These are phyloP conservation scores for Lachnellula arida DNA, from an alignment of 2,329 filamentous ascomycete species.

Conservation along the genomic window DNA sequence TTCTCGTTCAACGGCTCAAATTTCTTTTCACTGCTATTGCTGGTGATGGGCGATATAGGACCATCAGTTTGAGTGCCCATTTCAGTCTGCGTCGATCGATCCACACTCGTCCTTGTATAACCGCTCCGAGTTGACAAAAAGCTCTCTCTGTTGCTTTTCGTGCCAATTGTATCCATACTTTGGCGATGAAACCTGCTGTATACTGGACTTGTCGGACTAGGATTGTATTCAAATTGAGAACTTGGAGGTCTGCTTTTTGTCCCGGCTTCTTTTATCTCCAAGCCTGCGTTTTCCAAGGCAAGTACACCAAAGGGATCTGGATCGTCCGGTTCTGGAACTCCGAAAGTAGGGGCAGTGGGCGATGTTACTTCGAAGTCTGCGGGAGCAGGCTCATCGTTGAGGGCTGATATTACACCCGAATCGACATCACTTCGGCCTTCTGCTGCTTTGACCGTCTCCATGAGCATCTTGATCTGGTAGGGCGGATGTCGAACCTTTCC, in stretches of 20 bases:
- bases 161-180: slow-evolving; percentile 61
- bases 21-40: slow-evolving; percentile 39
- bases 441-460: slow-evolving; percentile 79
- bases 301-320: slow-evolving; percentile 90
- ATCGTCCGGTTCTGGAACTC: slow-evolving; percentile 72
- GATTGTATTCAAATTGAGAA: slow-evolving; percentile 78
- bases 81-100: slow-evolving; percentile 66
- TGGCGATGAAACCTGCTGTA: slow-evolving; percentile 51
- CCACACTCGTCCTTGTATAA: slow-evolving; percentile 43
- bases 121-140: slow-evolving; percentile 62
- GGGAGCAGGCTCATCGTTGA: slow-evolving; percentile 65
- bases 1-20: slow-evolving; percentile 28
- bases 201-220: slow-evolving; percentile 70
- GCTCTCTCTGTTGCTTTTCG: slow-evolving; percentile 65
- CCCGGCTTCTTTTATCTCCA: slow-evolving; percentile 89
- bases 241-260: slow-evolving; percentile 67
- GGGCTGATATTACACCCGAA: slow-evolving; percentile 56
- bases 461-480: slow-evolving; percentile 38
- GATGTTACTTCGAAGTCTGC: slow-evolving; percentile 60
- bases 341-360: slow-evolving; percentile 54
- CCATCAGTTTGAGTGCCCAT: slow-evolving; percentile 57
- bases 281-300: slow-evolving; percentile 82
- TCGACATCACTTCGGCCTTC: slow-evolving; percentile 79
- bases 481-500: slow-evolving; percentile 30
- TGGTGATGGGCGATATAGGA: slow-evolving; percentile 50